Base-by-base conservation (phyloP, 768 basidiomycete species). In the Suillus paluster region DNA sequence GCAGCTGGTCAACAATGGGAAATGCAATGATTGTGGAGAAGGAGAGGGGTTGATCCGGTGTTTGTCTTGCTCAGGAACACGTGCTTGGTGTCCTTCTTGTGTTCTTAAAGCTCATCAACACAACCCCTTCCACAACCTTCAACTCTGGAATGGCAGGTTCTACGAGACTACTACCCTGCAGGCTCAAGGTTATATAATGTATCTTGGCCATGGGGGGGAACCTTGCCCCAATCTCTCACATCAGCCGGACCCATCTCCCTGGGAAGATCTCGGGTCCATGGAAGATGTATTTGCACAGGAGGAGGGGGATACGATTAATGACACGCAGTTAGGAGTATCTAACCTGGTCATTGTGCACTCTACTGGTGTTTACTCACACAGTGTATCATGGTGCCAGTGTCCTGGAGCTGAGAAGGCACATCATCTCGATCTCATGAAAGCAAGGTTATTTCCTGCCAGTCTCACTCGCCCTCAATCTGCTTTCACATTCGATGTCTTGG, bases 81-180 rank as follows among this genome's bases (percentile, higher is more conserved):
- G 49, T 59, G 33, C 46, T 11, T 59, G 58, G 58, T 59, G 58
- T 50, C 17, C 12, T 17, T 17, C 30, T 5, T 59, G 58, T 36
- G 54, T 41, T n/a, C 36, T 17, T 25, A 34, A 49, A 34, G 33
- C 23, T n/a, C 58, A 59, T 27, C 21, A 14, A 19, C 17, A 36
- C 33, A 44, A 48, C 5, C 63, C 60, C 19, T 61, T 67, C 10
- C 71, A 73, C 54, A 55, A 64, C 5, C 33, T 73, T 8, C 42
- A 70, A 44, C 14, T 42, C 12, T 71, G 72, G 70, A 69, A 64
- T 57, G 69, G 68, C 0, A 4, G 72, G 72, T 0, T 25, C 65
- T 2, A 62, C 64, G 4, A 44, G 30, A 30, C 30, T 30, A 30
- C 30, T 30, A 30, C 30, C 30, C 30, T 30, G 30, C 30, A 30